Percentiles rank a stretch among this genome's conserved stretches.
Evolutionary conservation across 345 rosid species (phyloP).

Genomic region (Anastatica hierochuntica): DNA sequence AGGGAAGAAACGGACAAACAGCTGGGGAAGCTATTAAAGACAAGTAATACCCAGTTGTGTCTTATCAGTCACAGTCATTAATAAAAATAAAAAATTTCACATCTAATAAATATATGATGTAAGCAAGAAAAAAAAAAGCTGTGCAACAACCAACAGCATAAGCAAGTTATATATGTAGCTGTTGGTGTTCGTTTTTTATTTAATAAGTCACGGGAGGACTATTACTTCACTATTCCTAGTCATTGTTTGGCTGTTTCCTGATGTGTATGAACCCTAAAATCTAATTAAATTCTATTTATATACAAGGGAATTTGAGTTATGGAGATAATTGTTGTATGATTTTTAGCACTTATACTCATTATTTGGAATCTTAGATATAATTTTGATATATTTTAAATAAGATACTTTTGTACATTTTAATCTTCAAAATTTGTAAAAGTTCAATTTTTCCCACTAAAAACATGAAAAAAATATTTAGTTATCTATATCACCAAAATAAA

Average conservation of each 20-base stretch:
- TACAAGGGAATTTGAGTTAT: background rate
- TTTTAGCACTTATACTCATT: too few relatives aligned
- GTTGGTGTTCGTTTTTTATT: background rate
- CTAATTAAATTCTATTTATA: background rate
- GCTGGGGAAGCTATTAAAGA: slow-evolving; percentile 15
- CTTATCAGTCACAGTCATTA: slow-evolving; percentile 20
- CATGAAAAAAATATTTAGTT: too few relatives aligned
- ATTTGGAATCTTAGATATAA: too few relatives aligned
- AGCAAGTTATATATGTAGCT: slow-evolving; percentile 2
- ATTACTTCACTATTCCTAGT: background rate
- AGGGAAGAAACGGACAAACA: background rate
- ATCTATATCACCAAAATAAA: too few relatives aligned
- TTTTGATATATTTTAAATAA: too few relatives aligned
- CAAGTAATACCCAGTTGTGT: slow-evolving; percentile 21
- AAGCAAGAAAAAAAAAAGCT: background rate
- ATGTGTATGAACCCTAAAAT: background rate
- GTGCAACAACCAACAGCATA: background rate
- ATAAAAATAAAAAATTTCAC: background rate
- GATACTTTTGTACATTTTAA: too few relatives aligned
- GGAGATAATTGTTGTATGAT: too few relatives aligned
- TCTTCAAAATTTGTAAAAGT: too few relatives aligned
- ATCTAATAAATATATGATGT: background rate
- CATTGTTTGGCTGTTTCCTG: slow-evolving; percentile 10
- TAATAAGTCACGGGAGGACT: slow-evolving; percentile 8
- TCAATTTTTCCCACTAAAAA: too few relatives aligned